These are phyloP conservation scores for Phalaenopsis aphrodite DNA, from an alignment of 106 monocot genomes.

Conservation along the genomic window DNA sequence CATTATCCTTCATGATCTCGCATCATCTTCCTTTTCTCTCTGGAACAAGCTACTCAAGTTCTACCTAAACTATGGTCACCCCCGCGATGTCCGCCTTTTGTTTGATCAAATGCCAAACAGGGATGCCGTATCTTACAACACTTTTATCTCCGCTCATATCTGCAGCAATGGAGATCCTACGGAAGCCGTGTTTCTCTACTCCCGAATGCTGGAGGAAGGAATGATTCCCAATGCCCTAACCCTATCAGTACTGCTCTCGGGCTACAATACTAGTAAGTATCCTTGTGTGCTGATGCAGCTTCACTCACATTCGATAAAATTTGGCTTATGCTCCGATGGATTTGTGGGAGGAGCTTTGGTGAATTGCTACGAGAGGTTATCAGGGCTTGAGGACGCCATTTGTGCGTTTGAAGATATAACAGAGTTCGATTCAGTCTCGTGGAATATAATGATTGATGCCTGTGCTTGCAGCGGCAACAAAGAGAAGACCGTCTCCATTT, in stretches of 20 bases:
- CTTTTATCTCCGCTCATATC: conserved; percentile 30
- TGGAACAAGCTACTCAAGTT: conserved; percentile 64
- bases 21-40: conserved; percentile 23
- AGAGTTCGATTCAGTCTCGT: conserved; percentile 38
- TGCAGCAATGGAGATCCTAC: neutral
- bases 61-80: conserved; percentile 22
- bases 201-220: conserved; percentile 29
- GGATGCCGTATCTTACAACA: conserved; percentile 56
- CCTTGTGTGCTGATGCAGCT: conserved; percentile 23
- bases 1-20: conserved; percentile 25
- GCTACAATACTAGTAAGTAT: neutral
- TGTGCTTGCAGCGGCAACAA: conserved; percentile 41
- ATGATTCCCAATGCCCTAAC: conserved; percentile 48
- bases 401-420: conserved; percentile 51
- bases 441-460: conserved; percentile 68
- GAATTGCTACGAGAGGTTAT: conserved; percentile 26
- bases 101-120: conserved; percentile 48
- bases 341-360: conserved; percentile 61
- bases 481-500: conserved; percentile 20
- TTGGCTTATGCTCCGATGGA: conserved; percentile 24
- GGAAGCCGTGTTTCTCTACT: conserved; percentile 20
- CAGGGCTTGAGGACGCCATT: conserved; percentile 34
- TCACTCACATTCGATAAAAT: conserved; percentile 42
- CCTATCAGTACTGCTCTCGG: conserved; percentile 29
- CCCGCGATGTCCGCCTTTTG: conserved; percentile 8